Percentiles rank a stretch among this genome's conserved stretches.
phyloP scores from a whole-genome alignment of 441 rosid genomes.

The Adansonia rubrostipa region DNA sequence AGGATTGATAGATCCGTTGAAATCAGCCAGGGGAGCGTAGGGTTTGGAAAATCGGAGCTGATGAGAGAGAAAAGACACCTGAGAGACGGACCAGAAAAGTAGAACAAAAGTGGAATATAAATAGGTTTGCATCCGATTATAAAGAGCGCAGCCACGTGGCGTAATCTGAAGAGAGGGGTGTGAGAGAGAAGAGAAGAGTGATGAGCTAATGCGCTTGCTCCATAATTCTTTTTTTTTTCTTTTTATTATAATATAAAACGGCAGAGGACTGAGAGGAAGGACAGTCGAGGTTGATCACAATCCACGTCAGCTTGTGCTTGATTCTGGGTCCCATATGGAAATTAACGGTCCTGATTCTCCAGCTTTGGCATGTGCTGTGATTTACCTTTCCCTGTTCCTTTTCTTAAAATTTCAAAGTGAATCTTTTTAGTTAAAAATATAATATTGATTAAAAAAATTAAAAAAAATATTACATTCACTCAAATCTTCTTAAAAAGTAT shows the following conservation, averaged over 20 bases:
- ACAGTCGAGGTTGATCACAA: neutral
- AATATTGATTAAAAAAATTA: no score
- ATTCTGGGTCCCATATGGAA: neutral
- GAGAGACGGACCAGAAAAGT: conserved; percentile 57
- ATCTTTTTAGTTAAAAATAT: no score
- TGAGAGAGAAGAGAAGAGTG: no score
- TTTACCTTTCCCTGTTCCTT: no score
- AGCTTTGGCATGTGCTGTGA: neutral
- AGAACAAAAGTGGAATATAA: conserved; percentile 81
- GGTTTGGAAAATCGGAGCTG: conserved; percentile 37
- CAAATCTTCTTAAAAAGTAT: no score
- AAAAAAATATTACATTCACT: no score
- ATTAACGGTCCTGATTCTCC: neutral
- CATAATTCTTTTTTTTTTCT: neutral
- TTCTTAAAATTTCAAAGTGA: no score
- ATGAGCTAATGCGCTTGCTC: no score
- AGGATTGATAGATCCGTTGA: neutral
- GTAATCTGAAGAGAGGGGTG: conserved; percentile 32
- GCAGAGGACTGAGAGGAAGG: no score
- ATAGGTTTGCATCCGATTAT: conserved; percentile 99
- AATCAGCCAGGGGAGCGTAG: conserved; percentile 32
- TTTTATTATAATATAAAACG: neutral
- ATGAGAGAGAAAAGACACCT: conserved; percentile 26
- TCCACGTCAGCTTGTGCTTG: neutral
- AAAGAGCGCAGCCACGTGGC: conserved; percentile 66